Base-by-base conservation (phyloP, 345 rosid species). In the Moricandia moricandioides region DNA sequence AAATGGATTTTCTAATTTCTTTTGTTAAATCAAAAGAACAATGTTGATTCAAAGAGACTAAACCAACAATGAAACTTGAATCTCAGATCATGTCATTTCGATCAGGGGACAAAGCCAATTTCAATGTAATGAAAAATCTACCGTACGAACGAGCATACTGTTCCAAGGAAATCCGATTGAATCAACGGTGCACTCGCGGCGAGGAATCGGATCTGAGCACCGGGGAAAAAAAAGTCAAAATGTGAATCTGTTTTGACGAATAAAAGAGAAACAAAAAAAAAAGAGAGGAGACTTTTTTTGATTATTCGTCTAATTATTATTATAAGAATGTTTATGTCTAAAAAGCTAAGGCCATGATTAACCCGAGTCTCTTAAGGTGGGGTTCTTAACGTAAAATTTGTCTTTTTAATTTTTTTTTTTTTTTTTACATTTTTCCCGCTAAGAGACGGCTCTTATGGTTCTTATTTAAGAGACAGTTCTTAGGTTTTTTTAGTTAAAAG, bases 181-280 rank as follows among this genome's bases (percentile, higher is more conserved):
- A 78, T 68, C 66, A 39, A 72, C 17, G 18, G 58, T 14, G 35
- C 54, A 17, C 14, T 72, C 45, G 65, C 69, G 70, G 69, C 77
- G 73, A 39, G 16, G 40, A 72, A 67, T 72, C 70, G 81, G 81
- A 78, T 78, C 81, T 67, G 74, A 65, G 75, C 70, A 24, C 70
- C 30, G 63, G 33, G 55, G 18, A 5, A 31, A 65, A 54, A 43
- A 73, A 73, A 49, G 67, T 64, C 54, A 73, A 65, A 73, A 63
- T 54, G 63, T 64, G 77, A 64, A 73, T 52, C 40, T 63, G 8
- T 54, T 40, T 72, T 45, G 57, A 78, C 60, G 58, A 72, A 76
- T 3, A 37, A 69, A 30, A 69, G 45, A 10, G 27, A 26, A 0
- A 24, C 16, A 14, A 24, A 4, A 51, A 54, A 27, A 24, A 68